These are phyloP conservation scores for Zizania palustris DNA, from an alignment of 202 grass and related monocot species.

Conservation along the genomic window DNA sequence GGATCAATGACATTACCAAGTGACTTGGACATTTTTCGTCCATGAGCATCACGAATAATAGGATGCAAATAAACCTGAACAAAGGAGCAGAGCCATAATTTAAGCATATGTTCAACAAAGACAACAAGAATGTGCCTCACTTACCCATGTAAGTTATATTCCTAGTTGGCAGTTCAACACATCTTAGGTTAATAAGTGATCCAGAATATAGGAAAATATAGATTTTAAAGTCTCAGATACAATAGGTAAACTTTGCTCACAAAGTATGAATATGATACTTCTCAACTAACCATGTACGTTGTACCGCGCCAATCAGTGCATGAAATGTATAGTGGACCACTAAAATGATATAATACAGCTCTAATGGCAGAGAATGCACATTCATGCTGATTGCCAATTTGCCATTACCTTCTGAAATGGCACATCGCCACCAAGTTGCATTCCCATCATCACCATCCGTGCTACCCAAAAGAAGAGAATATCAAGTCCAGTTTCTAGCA, in stretches of 20 bases:
- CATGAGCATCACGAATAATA: slow-evolving; percentile 88
- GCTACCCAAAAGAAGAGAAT: slow-evolving; percentile 96
- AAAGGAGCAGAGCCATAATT: not conserved
- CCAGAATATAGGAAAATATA: not conserved
- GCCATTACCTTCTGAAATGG: slow-evolving; percentile 81
- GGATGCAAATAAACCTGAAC: slow-evolving; percentile 88
- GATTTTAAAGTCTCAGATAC: not conserved
- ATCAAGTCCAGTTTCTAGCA: slow-evolving; percentile 87
- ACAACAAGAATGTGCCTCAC: not conserved
- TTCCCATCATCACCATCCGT: slow-evolving; percentile 91
- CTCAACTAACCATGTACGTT: not conserved
- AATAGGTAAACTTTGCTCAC: slow-evolving; percentile 3
- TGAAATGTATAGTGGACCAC: not conserved
- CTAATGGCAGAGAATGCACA: not conserved
- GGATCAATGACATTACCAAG: slow-evolving; percentile 89
- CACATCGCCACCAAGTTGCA: slow-evolving; percentile 84
- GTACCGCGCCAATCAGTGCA: not conserved
- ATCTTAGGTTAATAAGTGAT: not conserved
- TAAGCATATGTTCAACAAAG: slow-evolving; percentile 11
- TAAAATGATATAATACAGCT: not conserved
- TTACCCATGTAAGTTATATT: not conserved
- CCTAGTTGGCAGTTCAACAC: not conserved
- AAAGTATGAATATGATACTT: slow-evolving; percentile 11
- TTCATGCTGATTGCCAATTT: not conserved
- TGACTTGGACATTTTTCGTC: slow-evolving; percentile 89